Conservation (phyloP, 75 land plant species). For the Cunninghamia lanceolata region DNA sequence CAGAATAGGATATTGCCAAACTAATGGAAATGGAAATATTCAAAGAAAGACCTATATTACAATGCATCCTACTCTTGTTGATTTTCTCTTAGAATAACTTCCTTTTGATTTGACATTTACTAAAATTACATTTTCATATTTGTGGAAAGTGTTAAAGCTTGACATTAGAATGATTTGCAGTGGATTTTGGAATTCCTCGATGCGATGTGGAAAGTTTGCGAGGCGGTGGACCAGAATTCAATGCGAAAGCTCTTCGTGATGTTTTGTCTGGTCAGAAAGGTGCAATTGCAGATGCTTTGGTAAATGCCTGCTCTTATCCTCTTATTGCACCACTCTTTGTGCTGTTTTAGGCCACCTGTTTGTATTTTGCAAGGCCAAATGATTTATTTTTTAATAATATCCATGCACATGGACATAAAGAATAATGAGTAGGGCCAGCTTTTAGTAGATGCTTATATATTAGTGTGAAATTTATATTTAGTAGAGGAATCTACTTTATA, state of each 20-base stretch:
- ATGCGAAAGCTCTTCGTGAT: conserved; percentile 58
- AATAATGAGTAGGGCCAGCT: neutral
- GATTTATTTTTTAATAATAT: neutral
- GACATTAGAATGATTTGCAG: conserved; percentile 24
- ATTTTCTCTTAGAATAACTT: neutral
- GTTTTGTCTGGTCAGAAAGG: conserved; percentile 86
- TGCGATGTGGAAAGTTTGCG: conserved; percentile 70
- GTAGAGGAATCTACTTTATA: neutral
- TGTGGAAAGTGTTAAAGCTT: neutral
- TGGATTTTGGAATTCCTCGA: conserved; percentile 85
- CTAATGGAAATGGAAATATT: neutral
- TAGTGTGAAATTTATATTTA: neutral
- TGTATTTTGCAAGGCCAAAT: neutral
- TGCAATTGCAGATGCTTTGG: conserved; percentile 86
- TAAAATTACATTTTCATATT: neutral
- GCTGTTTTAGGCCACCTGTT: neutral
- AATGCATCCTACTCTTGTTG: neutral
- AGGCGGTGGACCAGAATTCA: conserved; percentile 64
- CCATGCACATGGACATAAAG: neutral
- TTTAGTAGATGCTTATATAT: neutral
- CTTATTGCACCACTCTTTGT: conserved; percentile 10
- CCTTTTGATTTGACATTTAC: neutral
- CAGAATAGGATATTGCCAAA: neutral
- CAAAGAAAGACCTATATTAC: neutral
- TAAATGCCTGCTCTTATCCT: conserved; percentile 23